Evolutionary conservation across 1,139 yeast species (phyloP).

Genomic region (Taiozyma sp.): DNA sequence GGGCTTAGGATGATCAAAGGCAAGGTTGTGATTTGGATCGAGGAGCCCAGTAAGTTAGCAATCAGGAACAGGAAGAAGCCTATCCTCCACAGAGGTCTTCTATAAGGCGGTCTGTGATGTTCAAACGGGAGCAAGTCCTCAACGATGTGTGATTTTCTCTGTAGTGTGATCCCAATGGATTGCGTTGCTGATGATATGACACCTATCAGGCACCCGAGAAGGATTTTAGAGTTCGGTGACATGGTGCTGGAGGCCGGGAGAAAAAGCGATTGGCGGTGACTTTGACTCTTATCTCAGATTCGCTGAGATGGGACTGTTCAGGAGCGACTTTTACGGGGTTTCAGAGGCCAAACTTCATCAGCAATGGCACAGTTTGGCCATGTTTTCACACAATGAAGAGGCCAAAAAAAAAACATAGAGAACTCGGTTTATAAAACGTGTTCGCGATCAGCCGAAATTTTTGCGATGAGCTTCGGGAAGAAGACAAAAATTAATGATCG

Average conservation of each 20-base stretch:
- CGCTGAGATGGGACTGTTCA: background rate
- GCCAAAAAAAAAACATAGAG: too few species aligned
- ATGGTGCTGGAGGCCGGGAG: background rate
- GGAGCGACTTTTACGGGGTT: background rate
- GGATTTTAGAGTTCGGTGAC: constrained; percentile 7
- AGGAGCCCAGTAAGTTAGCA: constrained; percentile 76
- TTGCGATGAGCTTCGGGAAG: background rate
- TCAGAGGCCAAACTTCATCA: too few species aligned
- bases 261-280: background rate
- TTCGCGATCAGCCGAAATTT: background rate
- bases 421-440: background rate
- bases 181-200: constrained; percentile 76
- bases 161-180: constrained; percentile 78
- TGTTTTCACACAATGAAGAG: too few species aligned
- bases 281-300: background rate
- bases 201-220: constrained; percentile 67
- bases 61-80: constrained; percentile 68
- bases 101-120: constrained; percentile 36
- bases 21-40: constrained; percentile 77
- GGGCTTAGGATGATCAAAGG: constrained; percentile 81
- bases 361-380: too few species aligned
- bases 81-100: constrained; percentile 65
- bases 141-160: constrained; percentile 68
- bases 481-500: background rate
- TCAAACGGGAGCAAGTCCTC: constrained; percentile 21